Conservation (phyloP, 192 early-diverging fungal species). For the Physocladia obscura region DNA sequence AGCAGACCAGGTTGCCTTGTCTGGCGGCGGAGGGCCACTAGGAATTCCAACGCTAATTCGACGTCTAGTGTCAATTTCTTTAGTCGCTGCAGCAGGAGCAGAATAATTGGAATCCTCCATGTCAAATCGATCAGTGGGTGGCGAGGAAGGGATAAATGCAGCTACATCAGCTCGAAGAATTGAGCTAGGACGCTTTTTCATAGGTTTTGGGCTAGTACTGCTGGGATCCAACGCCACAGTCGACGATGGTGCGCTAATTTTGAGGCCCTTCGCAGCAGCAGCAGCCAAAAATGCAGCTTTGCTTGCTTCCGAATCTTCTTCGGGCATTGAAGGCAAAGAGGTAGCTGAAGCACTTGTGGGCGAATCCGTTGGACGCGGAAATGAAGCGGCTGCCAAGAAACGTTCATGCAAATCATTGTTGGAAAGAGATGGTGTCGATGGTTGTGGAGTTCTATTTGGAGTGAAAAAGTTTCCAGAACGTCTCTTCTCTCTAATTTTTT, state of each 20-base stretch:
- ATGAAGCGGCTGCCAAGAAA: slow-evolving; percentile 8
- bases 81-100: slow-evolving; percentile 7
- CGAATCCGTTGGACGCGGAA: slow-evolving; percentile 5
- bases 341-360: neutral
- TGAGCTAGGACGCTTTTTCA: slow-evolving; percentile 19
- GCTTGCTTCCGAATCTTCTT: neutral
- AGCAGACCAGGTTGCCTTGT: slow-evolving; percentile 1
- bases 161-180: slow-evolving; percentile 22
- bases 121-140: neutral
- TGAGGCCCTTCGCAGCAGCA: slow-evolving; percentile 29
- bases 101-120: slow-evolving; percentile 4
- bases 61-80: neutral
- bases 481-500: slow-evolving; percentile 50
- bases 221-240: neutral
- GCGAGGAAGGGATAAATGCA: slow-evolving; percentile 11
- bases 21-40: slow-evolving; percentile 22
- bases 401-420: slow-evolving; percentile 14
- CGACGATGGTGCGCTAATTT: slow-evolving; percentile 15
- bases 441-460: neutral
- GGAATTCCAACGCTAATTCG: slow-evolving; percentile 28
- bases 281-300: slow-evolving; percentile 34
- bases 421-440: slow-evolving; percentile 1
- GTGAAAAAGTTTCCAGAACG: slow-evolving; percentile 2
- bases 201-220: neutral
- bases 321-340: neutral